These are phyloP conservation scores for Claviceps arundinis DNA, from an alignment of 2,329 filamentous ascomycete genomes.

Conservation along the genomic window DNA sequence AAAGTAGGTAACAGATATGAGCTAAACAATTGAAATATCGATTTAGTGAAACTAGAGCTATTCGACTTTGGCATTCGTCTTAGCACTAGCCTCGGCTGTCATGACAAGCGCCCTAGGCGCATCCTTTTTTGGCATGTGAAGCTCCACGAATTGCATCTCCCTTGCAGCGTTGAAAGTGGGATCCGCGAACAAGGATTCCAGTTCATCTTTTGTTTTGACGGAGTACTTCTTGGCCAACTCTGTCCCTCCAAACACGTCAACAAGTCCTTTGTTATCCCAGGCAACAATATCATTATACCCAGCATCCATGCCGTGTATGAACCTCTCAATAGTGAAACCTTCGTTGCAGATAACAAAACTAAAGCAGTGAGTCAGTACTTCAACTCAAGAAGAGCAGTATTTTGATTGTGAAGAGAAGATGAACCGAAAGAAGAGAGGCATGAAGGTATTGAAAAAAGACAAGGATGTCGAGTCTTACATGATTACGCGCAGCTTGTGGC, in stretches of 20 bases:
- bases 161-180: conserved; percentile 45
- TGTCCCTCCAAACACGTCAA: conserved; percentile 53
- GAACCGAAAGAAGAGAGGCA: not conserved
- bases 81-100: conserved; percentile 59
- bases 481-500: conserved; percentile 59
- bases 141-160: conserved; percentile 59
- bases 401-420: no score
- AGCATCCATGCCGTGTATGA: conserved; percentile 72
- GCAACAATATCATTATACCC: conserved; percentile 66
- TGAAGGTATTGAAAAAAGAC: not conserved
- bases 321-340: conserved; percentile 80
- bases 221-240: conserved; percentile 48
- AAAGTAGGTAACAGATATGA: no score
- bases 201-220: conserved; percentile 55
- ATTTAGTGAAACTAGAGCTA: conserved; percentile 7
- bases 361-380: not conserved
- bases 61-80: conserved; percentile 42
- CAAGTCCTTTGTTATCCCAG: conserved; percentile 61
- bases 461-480: conserved; percentile 37
- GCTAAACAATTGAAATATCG: no score
- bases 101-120: conserved; percentile 56
- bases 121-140: conserved; percentile 70
- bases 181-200: conserved; percentile 52
- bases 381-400: not conserved
- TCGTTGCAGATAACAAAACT: conserved; percentile 78